Percentiles rank a stretch among this genome's conserved stretches.
phyloP scores from a whole-genome alignment of 2,329 filamentous ascomycete genomes.

The Ascochyta viciae-villosae region DNA sequence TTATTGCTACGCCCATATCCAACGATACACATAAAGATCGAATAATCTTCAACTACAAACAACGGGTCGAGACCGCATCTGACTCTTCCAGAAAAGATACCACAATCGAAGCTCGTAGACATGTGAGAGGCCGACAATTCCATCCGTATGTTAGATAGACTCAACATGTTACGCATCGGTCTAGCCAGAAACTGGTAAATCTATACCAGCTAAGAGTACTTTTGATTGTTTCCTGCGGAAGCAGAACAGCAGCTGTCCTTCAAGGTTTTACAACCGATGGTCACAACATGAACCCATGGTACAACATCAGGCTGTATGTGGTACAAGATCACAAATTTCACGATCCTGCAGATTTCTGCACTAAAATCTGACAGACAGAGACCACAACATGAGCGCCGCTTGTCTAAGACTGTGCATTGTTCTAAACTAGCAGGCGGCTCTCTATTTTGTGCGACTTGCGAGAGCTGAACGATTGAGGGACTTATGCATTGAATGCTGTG shows the following conservation, averaged over 20 bases:
- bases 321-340: neutral
- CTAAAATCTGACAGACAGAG: neutral
- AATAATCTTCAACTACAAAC: no score
- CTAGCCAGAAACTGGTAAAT: neutral
- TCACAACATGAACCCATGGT: neutral
- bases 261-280: conserved; percentile 5
- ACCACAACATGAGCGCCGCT: neutral
- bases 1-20: no score
- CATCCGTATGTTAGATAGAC: no score
- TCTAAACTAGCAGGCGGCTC: neutral
- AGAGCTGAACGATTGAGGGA: neutral
- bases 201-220: neutral
- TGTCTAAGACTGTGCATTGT: no score
- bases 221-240: neutral
- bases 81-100: no score
- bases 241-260: neutral
- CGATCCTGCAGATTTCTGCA: conserved; percentile 1
- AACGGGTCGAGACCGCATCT: no score
- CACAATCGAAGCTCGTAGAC: no score
- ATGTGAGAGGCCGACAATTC: no score
- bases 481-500: conserved; percentile 8
- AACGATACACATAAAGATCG: no score
- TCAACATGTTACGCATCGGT: no score
- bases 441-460: neutral
- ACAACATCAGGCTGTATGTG: neutral